These are phyloP conservation scores for Trichoderma koningiopsis DNA, from an alignment of 2,329 filamentous ascomycete species.

Conservation along the genomic window DNA sequence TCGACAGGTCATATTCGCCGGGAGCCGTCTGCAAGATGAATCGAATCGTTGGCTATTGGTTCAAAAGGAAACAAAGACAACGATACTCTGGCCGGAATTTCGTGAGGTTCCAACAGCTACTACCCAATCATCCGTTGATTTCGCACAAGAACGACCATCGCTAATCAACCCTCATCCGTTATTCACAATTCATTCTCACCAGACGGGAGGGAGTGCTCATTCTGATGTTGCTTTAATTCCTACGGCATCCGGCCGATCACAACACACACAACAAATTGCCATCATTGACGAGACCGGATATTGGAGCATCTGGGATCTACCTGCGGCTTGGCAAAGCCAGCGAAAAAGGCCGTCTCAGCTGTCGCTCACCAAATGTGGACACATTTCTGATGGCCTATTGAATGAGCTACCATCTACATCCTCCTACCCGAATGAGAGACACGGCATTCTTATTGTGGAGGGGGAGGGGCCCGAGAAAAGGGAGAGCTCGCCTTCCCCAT, in stretches of 20 bases:
- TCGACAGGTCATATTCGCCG: constrained; percentile 52
- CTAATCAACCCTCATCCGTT: constrained; percentile 59
- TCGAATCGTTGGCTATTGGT: constrained; percentile 54
- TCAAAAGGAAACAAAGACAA: constrained; percentile 55
- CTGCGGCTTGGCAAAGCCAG: constrained; percentile 40
- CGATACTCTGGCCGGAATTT: constrained; percentile 55
- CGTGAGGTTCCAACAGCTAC: constrained; percentile 32
- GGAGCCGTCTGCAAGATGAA: constrained; percentile 42
- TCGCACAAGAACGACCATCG: constrained; percentile 43
- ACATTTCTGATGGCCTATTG: constrained; percentile 46
- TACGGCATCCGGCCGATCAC: constrained; percentile 46
- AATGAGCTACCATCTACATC: constrained; percentile 38
- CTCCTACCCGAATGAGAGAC: constrained; percentile 39
- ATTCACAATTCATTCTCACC: constrained; percentile 51
- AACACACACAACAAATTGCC: constrained; percentile 65
- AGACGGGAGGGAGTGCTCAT: constrained; percentile 59
- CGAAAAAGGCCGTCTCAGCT: constrained; percentile 39
- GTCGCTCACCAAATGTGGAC: constrained; percentile 45
- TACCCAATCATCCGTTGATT: constrained; percentile 5
- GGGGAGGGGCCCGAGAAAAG: constrained; percentile 30
- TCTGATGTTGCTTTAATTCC: constrained; percentile 68
- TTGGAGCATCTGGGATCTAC: constrained; percentile 70
- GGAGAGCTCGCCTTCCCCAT: constrained; percentile 28
- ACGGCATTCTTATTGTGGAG: constrained; percentile 50
- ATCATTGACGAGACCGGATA: constrained; percentile 65